These are phyloP conservation scores for Gracilaria gracilis DNA, from an alignment of 23 red algal genomes.

Conservation along the genomic window DNA sequence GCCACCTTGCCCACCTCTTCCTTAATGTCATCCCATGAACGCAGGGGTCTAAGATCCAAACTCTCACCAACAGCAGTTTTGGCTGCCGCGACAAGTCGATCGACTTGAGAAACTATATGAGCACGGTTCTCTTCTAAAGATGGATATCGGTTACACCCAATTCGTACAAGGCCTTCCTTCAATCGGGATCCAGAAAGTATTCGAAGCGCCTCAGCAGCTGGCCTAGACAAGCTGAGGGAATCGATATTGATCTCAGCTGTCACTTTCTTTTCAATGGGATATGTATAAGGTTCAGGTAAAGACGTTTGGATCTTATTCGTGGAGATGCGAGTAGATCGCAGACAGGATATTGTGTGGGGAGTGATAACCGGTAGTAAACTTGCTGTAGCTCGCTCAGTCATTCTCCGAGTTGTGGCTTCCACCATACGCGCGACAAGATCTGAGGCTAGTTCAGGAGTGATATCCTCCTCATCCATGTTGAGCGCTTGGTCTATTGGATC, in stretches of 20 bases:
- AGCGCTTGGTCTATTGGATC: conserved; percentile 1
- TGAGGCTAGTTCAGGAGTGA: conserved; percentile 57
- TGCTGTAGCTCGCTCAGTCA: conserved; percentile 40
- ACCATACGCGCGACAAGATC: conserved; percentile 58
- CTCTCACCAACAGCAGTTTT: conserved; percentile 51
- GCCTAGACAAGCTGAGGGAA: conserved; percentile 16
- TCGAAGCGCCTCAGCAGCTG: conserved; percentile 56
- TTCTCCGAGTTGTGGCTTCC: conserved; percentile 32
- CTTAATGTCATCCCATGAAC: conserved; percentile 58
- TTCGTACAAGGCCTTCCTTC: conserved; percentile 12
- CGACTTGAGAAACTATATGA: conserved; percentile 20
- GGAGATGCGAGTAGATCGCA: conserved; percentile 53
- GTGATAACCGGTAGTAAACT: conserved; percentile 43
- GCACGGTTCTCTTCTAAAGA: conserved; percentile 64
- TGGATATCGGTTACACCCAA: conserved; percentile 54
- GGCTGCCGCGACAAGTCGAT: conserved; percentile 47
- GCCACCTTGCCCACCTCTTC: conserved; percentile 40
- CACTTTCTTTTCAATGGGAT: conserved; percentile 69
- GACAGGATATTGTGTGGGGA: conserved; percentile 60
- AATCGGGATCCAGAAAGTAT: conserved; percentile 38
- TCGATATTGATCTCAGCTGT: conserved; percentile 33
- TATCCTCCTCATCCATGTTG: conserved; percentile 15
- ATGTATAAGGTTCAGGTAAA: conserved; percentile 5
- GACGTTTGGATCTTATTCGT: conserved; percentile 48
- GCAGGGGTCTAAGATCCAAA: conserved; percentile 24